phyloP scores from a whole-genome alignment of 176 grass and related monocot species.

The Lolium perenne region DNA sequence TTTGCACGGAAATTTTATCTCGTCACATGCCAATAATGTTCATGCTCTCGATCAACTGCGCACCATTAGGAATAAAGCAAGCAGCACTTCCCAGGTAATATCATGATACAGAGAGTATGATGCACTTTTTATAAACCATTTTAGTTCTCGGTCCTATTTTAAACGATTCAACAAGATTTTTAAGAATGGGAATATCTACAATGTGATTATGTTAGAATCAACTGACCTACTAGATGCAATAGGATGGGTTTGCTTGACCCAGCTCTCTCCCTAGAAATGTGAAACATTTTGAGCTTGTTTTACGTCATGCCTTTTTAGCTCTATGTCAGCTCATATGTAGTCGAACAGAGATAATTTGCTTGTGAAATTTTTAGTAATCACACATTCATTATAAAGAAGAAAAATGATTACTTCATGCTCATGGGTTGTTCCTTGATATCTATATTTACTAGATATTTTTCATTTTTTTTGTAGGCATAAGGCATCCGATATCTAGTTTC shows the following conservation, averaged over 20 bases:
- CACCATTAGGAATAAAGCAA: slow-evolving; percentile 74
- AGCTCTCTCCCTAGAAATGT: too few relatives aligned
- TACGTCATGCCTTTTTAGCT: background rate
- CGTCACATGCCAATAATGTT: slow-evolving; percentile 79
- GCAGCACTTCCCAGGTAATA: slow-evolving; percentile 75
- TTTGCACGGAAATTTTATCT: slow-evolving; percentile 82
- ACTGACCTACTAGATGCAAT: background rate
- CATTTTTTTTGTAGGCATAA: slow-evolving; percentile 5
- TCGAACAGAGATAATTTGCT: background rate
- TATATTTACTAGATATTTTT: slow-evolving; percentile 9
- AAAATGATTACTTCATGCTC: slow-evolving; percentile 1
- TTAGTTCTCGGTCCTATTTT: background rate
- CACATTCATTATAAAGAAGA: slow-evolving; percentile 2
- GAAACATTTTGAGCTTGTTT: slow-evolving; percentile 1
- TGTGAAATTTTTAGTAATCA: slow-evolving; percentile 10
- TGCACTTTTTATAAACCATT: background rate
- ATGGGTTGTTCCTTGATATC: background rate
- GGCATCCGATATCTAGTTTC: background rate
- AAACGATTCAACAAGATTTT: background rate
- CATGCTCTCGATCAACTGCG: slow-evolving; percentile 91
- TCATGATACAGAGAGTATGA: background rate
- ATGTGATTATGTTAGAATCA: background rate
- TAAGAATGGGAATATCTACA: background rate
- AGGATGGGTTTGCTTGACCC: too few relatives aligned
- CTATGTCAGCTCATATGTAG: slow-evolving; percentile 30